Percentiles rank a stretch among this genome's conserved stretches.
Evolutionary conservation across 345 rosid genomes (phyloP).

Genomic region (Durio zibethinus): DNA sequence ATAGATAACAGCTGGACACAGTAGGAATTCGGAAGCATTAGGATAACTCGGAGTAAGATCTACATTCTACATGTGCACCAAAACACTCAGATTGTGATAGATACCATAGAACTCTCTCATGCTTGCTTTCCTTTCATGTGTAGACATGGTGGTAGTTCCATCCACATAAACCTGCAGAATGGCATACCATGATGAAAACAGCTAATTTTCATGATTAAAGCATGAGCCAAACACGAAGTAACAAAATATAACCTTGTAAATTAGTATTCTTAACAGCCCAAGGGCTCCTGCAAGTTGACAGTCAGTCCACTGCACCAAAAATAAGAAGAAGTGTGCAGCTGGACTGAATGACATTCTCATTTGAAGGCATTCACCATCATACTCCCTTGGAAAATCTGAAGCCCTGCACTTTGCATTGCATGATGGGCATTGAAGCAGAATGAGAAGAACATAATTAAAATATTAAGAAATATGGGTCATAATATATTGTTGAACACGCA

Average conservation of each 20-base stretch:
- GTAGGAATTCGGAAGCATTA: slow-evolving; percentile 12
- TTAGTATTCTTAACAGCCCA: slow-evolving; percentile 59
- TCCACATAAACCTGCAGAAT: slow-evolving; percentile 59
- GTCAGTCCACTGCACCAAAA: slow-evolving; percentile 70
- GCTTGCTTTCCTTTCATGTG: slow-evolving; percentile 57
- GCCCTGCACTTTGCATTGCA: slow-evolving; percentile 42
- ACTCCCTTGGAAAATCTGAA: slow-evolving; percentile 55
- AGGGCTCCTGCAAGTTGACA: slow-evolving; percentile 64
- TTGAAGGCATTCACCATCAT: slow-evolving; percentile 66
- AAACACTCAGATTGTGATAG: not conserved
- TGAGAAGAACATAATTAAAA: not conserved
- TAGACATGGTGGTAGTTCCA: slow-evolving; percentile 62
- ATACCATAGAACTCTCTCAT: slow-evolving; percentile 64
- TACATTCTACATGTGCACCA: not conserved
- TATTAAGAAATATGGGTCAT: not conserved
- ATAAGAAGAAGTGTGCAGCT: slow-evolving; percentile 59
- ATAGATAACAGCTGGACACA: slow-evolving; percentile 51
- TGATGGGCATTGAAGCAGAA: slow-evolving; percentile 4
- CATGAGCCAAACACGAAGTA: not conserved
- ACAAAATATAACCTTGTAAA: slow-evolving; percentile 46
- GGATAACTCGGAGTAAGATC: not conserved
- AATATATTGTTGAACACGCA: not conserved
- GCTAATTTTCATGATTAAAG: not conserved
- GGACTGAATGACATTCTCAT: slow-evolving; percentile 76
- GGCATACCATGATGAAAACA: not conserved